Conservation (phyloP, 208 protist species). For the Leishmania turanica region DNA sequence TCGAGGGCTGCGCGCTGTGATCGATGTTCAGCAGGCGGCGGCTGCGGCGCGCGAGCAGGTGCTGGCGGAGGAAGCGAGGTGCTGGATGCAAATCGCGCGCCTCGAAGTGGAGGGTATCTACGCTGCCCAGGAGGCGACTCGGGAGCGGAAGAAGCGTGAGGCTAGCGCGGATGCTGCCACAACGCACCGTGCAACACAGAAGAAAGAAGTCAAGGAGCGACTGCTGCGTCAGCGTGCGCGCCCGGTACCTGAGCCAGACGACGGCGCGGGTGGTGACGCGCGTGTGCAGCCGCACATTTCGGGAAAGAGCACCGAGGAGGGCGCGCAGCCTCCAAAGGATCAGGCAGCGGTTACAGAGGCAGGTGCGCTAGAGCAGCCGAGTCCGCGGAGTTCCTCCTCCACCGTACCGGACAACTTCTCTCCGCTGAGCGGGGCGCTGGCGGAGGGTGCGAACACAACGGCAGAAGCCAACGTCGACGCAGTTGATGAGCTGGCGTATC, state of each 20-base stretch:
- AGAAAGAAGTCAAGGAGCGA: conserved; percentile 11
- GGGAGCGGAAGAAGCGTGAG: conserved; percentile 23
- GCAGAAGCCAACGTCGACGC: background rate
- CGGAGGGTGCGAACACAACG: background rate
- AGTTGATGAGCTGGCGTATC: conserved; percentile 5
- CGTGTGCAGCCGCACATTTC: background rate
- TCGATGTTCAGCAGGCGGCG: conserved; percentile 35
- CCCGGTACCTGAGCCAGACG: background rate
- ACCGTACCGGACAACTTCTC: conserved; percentile 17
- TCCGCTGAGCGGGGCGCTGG: background rate
- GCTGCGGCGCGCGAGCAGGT: conserved; percentile 36
- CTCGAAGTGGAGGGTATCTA: conserved; percentile 40
- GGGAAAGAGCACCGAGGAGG: background rate
- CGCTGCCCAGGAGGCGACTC: conserved; percentile 23
- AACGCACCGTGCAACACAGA: conserved; percentile 19
- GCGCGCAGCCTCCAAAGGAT: background rate
- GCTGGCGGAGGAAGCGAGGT: conserved; percentile 39
- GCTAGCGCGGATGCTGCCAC: conserved; percentile 2
- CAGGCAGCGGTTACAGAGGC: background rate
- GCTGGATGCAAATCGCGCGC: conserved; percentile 43
- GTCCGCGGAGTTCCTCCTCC: conserved; percentile 12
- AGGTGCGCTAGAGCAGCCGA: background rate
- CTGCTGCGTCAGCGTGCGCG: conserved; percentile 12
- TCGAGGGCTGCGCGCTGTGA: conserved; percentile 10
- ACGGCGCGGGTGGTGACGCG: background rate